Percentiles rank a stretch among this genome's conserved stretches.
phyloP scores from a whole-genome alignment of 2,329 filamentous ascomycete genomes.

The Fusarium scirpi region DNA sequence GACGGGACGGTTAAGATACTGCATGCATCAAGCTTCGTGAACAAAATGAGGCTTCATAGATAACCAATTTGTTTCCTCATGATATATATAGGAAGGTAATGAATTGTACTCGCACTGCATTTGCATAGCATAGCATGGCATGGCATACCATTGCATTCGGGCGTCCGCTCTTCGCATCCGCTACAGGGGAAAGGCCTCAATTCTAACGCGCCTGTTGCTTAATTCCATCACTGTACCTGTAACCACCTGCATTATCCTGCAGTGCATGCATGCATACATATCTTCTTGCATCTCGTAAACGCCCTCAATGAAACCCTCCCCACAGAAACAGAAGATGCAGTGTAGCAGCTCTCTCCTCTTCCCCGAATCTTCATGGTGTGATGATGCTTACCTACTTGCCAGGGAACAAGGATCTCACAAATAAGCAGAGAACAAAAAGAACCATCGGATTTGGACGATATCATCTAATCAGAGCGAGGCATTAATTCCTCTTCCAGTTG shows the following conservation, averaged over 20 bases:
- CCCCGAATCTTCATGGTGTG: constrained; percentile 31
- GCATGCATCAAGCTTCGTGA: constrained; percentile 13
- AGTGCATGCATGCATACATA: neutral
- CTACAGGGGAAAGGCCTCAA: constrained; percentile 25
- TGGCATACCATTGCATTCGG: constrained; percentile 11
- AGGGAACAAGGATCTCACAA: constrained; percentile 7
- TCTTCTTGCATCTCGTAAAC: constrained; percentile 22
- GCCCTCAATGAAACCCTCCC: constrained; percentile 19
- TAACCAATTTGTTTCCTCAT: constrained; percentile 3
- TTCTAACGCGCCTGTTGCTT: constrained; percentile 2
- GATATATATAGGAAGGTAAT: neutral
- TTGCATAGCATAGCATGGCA: constrained; percentile 20
- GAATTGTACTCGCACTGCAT: constrained; percentile 32
- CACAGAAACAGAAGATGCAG: constrained; percentile 10
- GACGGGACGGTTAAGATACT: neutral
- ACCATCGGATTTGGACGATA: constrained; percentile 7
- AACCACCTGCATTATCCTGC: neutral
- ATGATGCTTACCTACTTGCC: constrained; percentile 30
- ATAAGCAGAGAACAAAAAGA: constrained; percentile 22
- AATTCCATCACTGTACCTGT: neutral
- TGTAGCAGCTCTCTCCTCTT: constrained; percentile 1
- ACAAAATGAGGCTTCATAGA: constrained; percentile 17
- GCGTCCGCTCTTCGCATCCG: constrained; percentile 20
- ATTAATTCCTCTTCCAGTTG: constrained; percentile 20
- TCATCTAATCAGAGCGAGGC: constrained; percentile 22